A percentile compares a stretch with the other conserved stretches of the same genome.
These are phyloP conservation scores for Mucor lusitanicus DNA, from an alignment of 371 early-diverging fungal genomes.

Conservation along the genomic window DNA sequence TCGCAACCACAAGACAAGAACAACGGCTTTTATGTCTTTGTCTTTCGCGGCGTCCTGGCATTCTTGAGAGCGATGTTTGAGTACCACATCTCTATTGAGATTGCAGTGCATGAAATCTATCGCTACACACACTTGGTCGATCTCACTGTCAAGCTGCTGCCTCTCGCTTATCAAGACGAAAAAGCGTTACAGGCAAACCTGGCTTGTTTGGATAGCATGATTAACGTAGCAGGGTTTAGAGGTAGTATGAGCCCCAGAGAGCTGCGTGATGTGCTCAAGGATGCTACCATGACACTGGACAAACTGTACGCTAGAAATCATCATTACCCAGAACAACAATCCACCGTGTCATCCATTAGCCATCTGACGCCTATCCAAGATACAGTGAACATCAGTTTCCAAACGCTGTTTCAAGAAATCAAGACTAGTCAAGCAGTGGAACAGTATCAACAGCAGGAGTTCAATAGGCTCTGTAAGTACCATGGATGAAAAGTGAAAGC, in stretches of 20 bases:
- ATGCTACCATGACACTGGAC: slow-evolving; percentile 12
- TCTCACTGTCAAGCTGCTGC: slow-evolving; percentile 18
- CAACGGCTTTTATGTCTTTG: slow-evolving; percentile 2
- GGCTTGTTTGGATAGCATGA: slow-evolving; percentile 41
- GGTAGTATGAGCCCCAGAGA: slow-evolving; percentile 16
- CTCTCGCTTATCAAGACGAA: slow-evolving; percentile 8
- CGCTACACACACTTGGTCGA: slow-evolving; percentile 22
- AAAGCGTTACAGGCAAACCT: slow-evolving; percentile 20
- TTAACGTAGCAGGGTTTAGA: slow-evolving; percentile 40
- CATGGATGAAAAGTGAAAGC: background rate
- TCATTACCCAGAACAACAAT: background rate
- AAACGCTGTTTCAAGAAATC: slow-evolving; percentile 25
- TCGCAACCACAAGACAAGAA: background rate
- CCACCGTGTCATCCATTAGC: background rate
- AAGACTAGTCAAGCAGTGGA: slow-evolving; percentile 24
- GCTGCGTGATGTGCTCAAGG: slow-evolving; percentile 23
- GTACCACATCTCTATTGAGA: slow-evolving; percentile 32
- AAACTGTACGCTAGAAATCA: background rate
- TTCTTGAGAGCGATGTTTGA: slow-evolving; percentile 37
- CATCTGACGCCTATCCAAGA: slow-evolving; percentile 9
- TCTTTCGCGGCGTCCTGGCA: slow-evolving; percentile 32
- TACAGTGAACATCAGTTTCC: slow-evolving; percentile 33
- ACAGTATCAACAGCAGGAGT: slow-evolving; percentile 31
- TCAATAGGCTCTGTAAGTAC: slow-evolving; percentile 31
- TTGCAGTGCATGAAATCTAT: slow-evolving; percentile 12